Evolutionary conservation across 2,329 filamentous ascomycete genomes (phyloP).

Genomic region (Orbilia oligospora): DNA sequence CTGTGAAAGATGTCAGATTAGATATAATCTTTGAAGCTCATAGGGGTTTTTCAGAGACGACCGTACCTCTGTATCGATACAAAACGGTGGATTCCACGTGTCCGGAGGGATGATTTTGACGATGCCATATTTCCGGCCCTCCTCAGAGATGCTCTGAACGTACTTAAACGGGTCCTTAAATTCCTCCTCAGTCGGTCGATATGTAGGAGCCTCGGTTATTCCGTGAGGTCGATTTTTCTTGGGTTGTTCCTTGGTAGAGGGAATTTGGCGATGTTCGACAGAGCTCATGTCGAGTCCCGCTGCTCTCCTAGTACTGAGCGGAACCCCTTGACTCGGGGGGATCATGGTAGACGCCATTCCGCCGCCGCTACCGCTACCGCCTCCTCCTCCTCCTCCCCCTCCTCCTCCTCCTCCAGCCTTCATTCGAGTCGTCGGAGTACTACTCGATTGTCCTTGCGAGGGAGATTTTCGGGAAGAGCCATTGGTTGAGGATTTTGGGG

Average conservation of each 20-base stretch:
- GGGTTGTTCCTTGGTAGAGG: constrained; percentile 80
- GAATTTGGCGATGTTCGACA: constrained; percentile 89
- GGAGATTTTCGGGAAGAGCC: constrained; percentile 60
- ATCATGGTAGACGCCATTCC: constrained; percentile 42
- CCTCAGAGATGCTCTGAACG: constrained; percentile 89
- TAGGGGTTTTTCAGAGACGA: background rate
- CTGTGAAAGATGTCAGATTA: constrained; percentile 69
- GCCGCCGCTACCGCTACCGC: constrained; percentile 6
- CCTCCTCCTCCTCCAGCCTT: constrained; percentile 55
- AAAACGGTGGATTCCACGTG: constrained; percentile 93
- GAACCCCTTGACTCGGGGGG: constrained; percentile 67
- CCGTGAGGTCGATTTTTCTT: constrained; percentile 86
- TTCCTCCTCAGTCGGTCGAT: constrained; percentile 89
- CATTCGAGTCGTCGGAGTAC: constrained; percentile 63
- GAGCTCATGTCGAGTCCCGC: constrained; percentile 85
- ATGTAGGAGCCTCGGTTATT: constrained; percentile 90
- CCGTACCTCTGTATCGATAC: constrained; percentile 94
- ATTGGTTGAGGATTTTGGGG: constrained; percentile 63
- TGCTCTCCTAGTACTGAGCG: constrained; percentile 76
- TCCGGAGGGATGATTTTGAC: constrained; percentile 96
- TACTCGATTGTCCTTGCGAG: constrained; percentile 59
- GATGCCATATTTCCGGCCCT: constrained; percentile 89
- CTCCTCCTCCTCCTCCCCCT: background rate
- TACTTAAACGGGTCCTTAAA: constrained; percentile 96
- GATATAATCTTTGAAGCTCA: background rate